These are phyloP conservation scores for Mycena filopes DNA, from an alignment of 768 basidiomycete genomes.

Conservation along the genomic window DNA sequence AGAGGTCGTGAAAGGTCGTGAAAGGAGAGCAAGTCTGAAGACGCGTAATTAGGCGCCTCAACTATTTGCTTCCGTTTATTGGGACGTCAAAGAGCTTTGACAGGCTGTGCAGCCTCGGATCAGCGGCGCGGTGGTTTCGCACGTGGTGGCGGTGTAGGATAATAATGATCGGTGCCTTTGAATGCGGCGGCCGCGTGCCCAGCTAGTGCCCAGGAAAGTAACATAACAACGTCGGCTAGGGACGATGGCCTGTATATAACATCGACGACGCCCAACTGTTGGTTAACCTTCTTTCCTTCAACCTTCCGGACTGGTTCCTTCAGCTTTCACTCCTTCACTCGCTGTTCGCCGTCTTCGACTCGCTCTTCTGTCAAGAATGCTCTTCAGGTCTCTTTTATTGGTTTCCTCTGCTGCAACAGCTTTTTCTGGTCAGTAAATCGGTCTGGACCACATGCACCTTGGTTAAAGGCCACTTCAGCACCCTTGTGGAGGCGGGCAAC, in stretches of 20 bases:
- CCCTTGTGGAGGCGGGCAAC: constrained; percentile 36
- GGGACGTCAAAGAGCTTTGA: too few relatives aligned
- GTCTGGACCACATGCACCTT: not conserved
- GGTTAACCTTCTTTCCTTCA: constrained; percentile 20
- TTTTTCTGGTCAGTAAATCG: constrained; percentile 17
- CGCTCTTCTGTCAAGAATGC: constrained; percentile 28
- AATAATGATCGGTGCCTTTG: too few relatives aligned
- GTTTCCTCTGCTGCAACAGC: constrained; percentile 28
- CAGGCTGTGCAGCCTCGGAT: too few relatives aligned
- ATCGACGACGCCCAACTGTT: not conserved
- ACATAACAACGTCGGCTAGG: too few relatives aligned
- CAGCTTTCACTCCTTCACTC: constrained; percentile 29
- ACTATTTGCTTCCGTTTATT: constrained; percentile 15
- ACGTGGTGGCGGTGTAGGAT: too few relatives aligned
- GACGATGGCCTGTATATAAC: not conserved
- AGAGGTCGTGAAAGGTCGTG: constrained; percentile 10
- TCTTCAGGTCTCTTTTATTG: constrained; percentile 33
- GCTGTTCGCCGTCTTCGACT: constrained; percentile 28
- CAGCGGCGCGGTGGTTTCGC: too few relatives aligned
- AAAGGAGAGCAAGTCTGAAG: constrained; percentile 1
- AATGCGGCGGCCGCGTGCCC: too few relatives aligned
- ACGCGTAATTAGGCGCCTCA: not conserved
- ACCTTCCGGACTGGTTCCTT: constrained; percentile 33
- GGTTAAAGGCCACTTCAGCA: constrained; percentile 26
- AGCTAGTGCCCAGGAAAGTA: too few relatives aligned